phyloP scores from a whole-genome alignment of 352 stramenopile genomes.

The Pythium pectinolyticum region DNA sequence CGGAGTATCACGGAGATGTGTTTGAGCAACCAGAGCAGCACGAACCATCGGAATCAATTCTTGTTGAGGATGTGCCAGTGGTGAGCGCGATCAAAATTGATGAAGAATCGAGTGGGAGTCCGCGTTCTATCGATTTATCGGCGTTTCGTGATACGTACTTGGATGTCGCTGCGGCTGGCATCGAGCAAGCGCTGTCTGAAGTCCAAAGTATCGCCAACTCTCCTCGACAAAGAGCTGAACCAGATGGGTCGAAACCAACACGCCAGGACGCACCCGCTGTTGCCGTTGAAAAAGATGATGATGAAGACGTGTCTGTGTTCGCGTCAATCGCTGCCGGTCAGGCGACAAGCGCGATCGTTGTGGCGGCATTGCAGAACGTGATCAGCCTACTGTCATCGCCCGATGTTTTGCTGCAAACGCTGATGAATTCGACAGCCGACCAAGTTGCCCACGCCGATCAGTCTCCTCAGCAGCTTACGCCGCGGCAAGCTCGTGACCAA shows the following conservation, averaged over 20 bases:
- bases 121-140: not conserved
- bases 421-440: constrained; percentile 15
- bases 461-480: not conserved
- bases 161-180: not conserved
- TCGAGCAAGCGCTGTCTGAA: constrained; percentile 11
- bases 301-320: constrained; percentile 8
- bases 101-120: too few species aligned
- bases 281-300: not conserved
- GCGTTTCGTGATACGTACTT: constrained; percentile 3
- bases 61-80: too few species aligned
- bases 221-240: not conserved
- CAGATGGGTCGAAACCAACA: not conserved
- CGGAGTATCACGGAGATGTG: not conserved
- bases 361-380: constrained; percentile 30
- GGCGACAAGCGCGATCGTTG: constrained; percentile 31
- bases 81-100: too few species aligned
- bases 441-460: constrained; percentile 6
- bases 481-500: not conserved
- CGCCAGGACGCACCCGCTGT: not conserved
- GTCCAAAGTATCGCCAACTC: not conserved
- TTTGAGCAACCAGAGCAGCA: not conserved
- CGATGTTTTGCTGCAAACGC: constrained; percentile 11
- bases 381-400: constrained; percentile 21
- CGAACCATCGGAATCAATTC: not conserved
- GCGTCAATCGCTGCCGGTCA: constrained; percentile 18